phyloP scores from a whole-genome alignment of 306 rosid species.

The Vicia faba region DNA sequence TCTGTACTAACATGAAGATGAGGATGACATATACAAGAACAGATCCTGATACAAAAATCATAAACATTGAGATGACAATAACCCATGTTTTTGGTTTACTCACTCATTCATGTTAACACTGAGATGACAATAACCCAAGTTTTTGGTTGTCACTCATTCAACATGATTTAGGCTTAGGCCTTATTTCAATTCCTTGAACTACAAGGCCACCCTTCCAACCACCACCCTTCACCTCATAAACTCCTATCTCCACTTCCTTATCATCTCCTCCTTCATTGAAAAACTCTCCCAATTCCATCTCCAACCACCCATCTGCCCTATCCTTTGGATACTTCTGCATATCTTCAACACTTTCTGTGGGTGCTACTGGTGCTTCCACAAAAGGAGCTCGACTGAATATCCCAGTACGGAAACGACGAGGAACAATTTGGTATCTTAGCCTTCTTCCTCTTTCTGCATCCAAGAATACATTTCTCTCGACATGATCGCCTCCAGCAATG shows the following conservation, averaged over 20 bases:
- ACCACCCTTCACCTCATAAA: constrained; percentile 55
- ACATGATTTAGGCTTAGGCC: constrained; percentile 50
- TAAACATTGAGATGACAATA: background rate
- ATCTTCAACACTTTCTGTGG: background rate
- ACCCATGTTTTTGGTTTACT: background rate
- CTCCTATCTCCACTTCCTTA: constrained; percentile 59
- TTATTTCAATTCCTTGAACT: constrained; percentile 75
- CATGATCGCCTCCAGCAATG: constrained; percentile 41
- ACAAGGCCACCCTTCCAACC: constrained; percentile 78
- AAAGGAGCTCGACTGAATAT: constrained; percentile 22
- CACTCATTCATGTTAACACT: background rate
- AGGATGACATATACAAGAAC: background rate
- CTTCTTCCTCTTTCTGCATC: constrained; percentile 45
- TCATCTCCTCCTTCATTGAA: constrained; percentile 47
- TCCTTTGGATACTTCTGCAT: constrained; percentile 42
- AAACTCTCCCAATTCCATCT: constrained; percentile 74
- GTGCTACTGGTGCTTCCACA: background rate
- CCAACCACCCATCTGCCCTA: constrained; percentile 72
- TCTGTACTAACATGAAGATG: constrained; percentile 6
- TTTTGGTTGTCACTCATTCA: background rate
- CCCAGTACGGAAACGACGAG: constrained; percentile 37
- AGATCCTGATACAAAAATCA: background rate
- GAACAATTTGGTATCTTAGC: constrained; percentile 41
- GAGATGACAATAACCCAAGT: background rate
- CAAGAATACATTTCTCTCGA: constrained; percentile 43